Base-by-base conservation (phyloP, 441 rosid species). In the Gossypium schwendimanii region DNA sequence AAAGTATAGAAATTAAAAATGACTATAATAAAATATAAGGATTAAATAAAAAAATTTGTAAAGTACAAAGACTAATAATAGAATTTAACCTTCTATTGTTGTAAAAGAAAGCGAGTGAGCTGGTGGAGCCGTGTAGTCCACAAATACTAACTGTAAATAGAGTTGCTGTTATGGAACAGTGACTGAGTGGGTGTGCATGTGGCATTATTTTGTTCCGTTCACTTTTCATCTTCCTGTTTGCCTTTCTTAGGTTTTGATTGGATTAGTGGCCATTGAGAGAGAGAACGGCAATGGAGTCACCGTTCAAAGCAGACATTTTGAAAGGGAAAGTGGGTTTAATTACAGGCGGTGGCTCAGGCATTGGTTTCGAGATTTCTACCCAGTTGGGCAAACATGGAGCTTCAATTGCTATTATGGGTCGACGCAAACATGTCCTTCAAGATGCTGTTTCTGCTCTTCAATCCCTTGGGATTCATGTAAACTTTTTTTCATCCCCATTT, bases 261-360 rank as follows among this genome's bases (percentile, higher is more conserved):
- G 39, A 33, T 33, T 33, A 33, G 39, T 6, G 61, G 59, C 14
- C 14, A 11, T 17, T 0, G 1, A 14, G 20, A 12, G 4, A n/a
- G 8, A 8, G 31, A 23, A 8, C 4, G 23, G 9, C 31, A 57
- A 90, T 85, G 96, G 90, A 84, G 41, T 92, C 97, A 20, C 92
- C 97, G 6, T 94, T 89, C 81, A 92, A 82, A 69, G 76, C 76
- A 9, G 86, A 85, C 78, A 76, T 84, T 6, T 63, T 92, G 73
- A 83, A 80, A 74, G 98, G 97, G 8, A 84, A 89, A 67, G 92
- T 92, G 4, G 95, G 86, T 55, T 79, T 92, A 74, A 79, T 94
- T 44, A 94, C 98, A 49, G 98, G 98, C 21, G 98, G 97, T 18
- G 97, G 97, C 8, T 94, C 98, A 0, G 98, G 98, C 8, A 94